These are phyloP conservation scores for Cyberlindnera saturnus DNA, from an alignment of 805 yeast species.

Conservation along the genomic window DNA sequence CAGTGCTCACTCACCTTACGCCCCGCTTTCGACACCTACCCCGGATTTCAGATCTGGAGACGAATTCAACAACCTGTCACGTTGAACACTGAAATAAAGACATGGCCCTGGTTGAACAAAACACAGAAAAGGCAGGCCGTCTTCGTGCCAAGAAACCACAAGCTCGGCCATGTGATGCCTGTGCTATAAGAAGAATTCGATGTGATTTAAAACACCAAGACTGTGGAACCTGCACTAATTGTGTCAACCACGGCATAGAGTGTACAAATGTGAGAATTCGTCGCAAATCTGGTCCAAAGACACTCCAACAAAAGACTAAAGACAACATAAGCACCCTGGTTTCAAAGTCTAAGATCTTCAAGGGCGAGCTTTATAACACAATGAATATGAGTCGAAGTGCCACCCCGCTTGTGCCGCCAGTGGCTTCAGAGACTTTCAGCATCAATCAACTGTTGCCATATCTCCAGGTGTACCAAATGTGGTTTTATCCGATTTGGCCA, in stretches of 20 bases:
- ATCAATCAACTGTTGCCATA: conserved; percentile 18
- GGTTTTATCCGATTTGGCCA: conserved; percentile 25
- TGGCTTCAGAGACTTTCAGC: conserved; percentile 4
- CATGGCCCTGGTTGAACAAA: too few relatives aligned
- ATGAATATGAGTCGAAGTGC: too few relatives aligned
- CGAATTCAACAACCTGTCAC: too few relatives aligned
- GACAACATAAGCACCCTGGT: conserved; percentile 12
- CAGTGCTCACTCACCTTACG: too few relatives aligned
- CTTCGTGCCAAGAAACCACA: too few relatives aligned
- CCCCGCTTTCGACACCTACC: too few relatives aligned
- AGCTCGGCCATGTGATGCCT: conserved; percentile 21
- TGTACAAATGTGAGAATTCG: conserved; percentile 21
- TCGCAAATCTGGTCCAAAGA: conserved; percentile 22
- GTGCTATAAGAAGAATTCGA: conserved; percentile 22
- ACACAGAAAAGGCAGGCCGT: too few relatives aligned
- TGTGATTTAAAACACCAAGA: conserved; percentile 14
- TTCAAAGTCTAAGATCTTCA: neutral
- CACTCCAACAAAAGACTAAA: conserved; percentile 18
- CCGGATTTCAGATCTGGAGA: too few relatives aligned
- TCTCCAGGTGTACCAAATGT: conserved; percentile 20
- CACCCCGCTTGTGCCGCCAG: too few relatives aligned
- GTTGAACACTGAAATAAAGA: too few relatives aligned
- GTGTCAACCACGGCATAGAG: conserved; percentile 17
- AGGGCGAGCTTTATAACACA: neutral
- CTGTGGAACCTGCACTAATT: conserved; percentile 17